phyloP scores from a whole-genome alignment of 306 rosid species.

The Malus asiatica region DNA sequence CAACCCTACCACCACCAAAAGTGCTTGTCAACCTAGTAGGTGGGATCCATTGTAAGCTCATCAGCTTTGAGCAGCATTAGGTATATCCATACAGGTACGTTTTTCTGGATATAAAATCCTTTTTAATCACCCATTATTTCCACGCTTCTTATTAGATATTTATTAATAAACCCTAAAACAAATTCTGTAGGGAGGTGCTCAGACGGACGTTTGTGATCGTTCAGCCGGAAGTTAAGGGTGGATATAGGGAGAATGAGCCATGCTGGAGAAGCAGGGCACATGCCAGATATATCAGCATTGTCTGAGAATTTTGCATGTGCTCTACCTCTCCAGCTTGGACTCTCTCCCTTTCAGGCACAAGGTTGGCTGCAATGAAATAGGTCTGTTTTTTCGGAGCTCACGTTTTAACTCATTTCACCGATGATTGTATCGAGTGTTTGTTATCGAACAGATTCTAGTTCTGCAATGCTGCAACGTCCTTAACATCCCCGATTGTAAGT shows the following conservation, averaged over 20 bases:
- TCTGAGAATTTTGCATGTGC: constrained; percentile 43
- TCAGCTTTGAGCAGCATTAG: background rate
- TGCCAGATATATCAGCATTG: constrained; percentile 36
- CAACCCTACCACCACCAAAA: constrained; percentile 28
- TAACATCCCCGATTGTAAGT: background rate
- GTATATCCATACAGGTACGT: constrained; percentile 1
- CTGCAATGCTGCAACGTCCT: constrained; percentile 1
- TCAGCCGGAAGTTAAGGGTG: background rate
- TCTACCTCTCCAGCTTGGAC: constrained; percentile 55
- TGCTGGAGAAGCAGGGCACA: constrained; percentile 93
- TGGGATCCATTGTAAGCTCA: background rate
- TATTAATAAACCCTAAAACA: background rate
- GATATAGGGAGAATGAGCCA: constrained; percentile 34
- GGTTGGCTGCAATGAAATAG: background rate
- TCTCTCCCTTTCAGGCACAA: constrained; percentile 31
- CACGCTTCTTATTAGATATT: background rate
- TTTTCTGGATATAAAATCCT: background rate
- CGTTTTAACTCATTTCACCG: background rate
- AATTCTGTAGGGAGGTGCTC: background rate
- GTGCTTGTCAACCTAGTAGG: constrained; percentile 17
- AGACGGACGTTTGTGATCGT: background rate
- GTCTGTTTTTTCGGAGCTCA: constrained; percentile 7
- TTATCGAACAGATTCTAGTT: background rate
- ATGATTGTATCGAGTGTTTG: background rate
- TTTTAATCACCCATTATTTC: constrained; percentile 9